Base-by-base conservation (phyloP, 164 flowering plant species). In the Nymphaea thermarum region DNA sequence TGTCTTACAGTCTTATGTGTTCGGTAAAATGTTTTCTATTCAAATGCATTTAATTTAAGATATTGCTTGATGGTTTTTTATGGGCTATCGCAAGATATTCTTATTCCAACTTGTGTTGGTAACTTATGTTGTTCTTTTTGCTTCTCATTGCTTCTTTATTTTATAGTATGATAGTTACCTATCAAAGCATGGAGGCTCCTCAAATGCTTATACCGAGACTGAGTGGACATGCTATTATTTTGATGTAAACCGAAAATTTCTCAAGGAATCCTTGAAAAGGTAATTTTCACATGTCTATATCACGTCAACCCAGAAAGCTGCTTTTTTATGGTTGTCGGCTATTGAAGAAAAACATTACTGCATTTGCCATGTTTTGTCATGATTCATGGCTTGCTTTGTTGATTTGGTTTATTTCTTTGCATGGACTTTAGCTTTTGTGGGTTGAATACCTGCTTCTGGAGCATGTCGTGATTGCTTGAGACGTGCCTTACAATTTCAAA, bases 101-200 rank as follows among this genome's bases (percentile, higher is more conserved):
- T 8, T 10, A 61, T 55, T 47, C 12, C 12, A 12, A 7, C 12
- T 47, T 47, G 36, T 25, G 36, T 25, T 25, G 36, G 36, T 25
- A 25, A 25, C 36, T 25, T 25, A 25, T 25, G 36, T 47, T 47
- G 55, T 47, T 47, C 55, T 47, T 47, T 47, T 47, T 12, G 55
- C 0, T 12, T 47, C 11, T 47, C 12, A 8, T 60, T 62, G 6
- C 62, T 51, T 18, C 69, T 68, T 73, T 70, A 59, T 67, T 67
- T 75, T 66, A 43, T 45, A 94, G 98, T 92, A 95, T 86, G 97
- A 92, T 77, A 90, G 97, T 82, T 95, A 84, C 79, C 83, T 95
- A 82, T 90, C 99, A 75, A 90, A 92, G 86, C 97, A 92, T 71
- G 99, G 97, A 64, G 99, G 98, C 43, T 88, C 92, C 8, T 87